Conservation (phyloP, 2,329 filamentous ascomycete genomes). For the Myriosclerotinia curreyana region DNA sequence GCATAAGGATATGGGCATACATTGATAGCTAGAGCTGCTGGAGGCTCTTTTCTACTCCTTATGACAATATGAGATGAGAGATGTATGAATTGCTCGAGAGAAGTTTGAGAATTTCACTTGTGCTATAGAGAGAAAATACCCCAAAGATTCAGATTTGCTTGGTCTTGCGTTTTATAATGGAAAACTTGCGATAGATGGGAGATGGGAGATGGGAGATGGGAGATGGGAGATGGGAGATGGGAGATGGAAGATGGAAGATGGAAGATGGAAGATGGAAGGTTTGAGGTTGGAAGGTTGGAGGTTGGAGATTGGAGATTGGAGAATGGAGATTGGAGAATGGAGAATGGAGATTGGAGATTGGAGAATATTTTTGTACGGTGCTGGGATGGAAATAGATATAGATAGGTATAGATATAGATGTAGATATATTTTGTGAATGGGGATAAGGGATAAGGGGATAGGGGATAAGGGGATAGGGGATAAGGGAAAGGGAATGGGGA, state of each 20-base stretch:
- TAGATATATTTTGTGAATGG: too few relatives aligned
- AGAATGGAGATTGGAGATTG: too few relatives aligned
- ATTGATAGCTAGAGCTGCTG: neutral
- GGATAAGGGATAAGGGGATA: too few relatives aligned
- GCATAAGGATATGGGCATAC: neutral
- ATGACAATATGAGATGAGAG: neutral
- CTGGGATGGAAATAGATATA: neutral
- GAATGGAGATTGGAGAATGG: too few relatives aligned
- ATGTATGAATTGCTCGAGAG: slow-evolving; percentile 3
- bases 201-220: neutral
- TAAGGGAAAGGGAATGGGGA: neutral
- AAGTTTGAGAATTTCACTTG: neutral
- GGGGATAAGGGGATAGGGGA: too few relatives aligned
- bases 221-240: too few relatives aligned
- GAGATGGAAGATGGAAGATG: neutral
- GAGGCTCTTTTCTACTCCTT: slow-evolving; percentile 3
- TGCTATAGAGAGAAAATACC: neutral
- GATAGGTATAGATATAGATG: neutral
- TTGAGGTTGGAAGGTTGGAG: too few relatives aligned
- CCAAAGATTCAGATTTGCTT: neutral
- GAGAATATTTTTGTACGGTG: neutral
- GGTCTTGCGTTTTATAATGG: neutral
- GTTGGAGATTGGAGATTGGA: too few relatives aligned
- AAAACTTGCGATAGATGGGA: neutral
- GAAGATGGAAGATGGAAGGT: too few relatives aligned